Conservation (phyloP, 2,329 filamentous ascomycete species). For the Shiraia sp. region DNA sequence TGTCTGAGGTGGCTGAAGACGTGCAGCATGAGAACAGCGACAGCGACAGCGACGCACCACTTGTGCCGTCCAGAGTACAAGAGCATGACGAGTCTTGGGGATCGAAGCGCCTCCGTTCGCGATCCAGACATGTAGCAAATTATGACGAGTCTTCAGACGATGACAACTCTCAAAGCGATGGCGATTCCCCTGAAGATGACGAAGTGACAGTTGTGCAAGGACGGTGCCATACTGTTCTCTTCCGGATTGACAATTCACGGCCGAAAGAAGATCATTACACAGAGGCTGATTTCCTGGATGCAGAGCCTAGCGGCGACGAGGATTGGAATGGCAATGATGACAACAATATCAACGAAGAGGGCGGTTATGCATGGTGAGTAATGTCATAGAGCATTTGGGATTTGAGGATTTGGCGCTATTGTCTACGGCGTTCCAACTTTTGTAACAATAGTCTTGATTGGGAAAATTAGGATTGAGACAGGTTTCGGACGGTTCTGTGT, state of each 20-base stretch:
- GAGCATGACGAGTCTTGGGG: conserved; percentile 34
- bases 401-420: no score
- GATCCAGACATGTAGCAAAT: conserved; percentile 26
- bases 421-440: no score
- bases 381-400: neutral
- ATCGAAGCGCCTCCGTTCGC: conserved; percentile 34
- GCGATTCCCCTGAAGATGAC: conserved; percentile 16
- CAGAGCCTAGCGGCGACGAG: conserved; percentile 61
- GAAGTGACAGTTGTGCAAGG: conserved; percentile 61
- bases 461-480: no score
- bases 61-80: conserved; percentile 21
- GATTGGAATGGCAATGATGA: conserved; percentile 63
- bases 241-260: conserved; percentile 77
- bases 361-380: conserved; percentile 39
- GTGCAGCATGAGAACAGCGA: conserved; percentile 10
- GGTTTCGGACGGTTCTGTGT: no score
- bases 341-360: conserved; percentile 45
- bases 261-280: conserved; percentile 68
- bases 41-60: conserved; percentile 33
- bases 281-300: conserved; percentile 73
- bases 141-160: conserved; percentile 37
- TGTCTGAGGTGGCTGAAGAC: conserved; percentile 1
- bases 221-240: conserved; percentile 70
- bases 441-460: no score
- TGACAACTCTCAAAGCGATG: conserved; percentile 28